Conservation (phyloP, 441 rosid species). For the Syzygium syzygioides region DNA sequence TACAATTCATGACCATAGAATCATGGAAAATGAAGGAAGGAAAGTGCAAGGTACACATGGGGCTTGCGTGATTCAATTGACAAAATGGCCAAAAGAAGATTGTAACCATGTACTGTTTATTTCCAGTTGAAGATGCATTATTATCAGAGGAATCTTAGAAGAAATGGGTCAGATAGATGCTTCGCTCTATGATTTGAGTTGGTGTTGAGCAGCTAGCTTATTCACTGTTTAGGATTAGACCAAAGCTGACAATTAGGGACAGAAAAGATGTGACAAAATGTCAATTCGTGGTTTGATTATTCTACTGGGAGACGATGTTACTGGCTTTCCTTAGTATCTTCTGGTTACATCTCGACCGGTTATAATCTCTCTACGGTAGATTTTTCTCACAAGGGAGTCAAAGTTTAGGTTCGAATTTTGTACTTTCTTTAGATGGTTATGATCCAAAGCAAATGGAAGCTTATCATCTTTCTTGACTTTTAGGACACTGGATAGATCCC, state of each 20-base stretch:
- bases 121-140: not conserved
- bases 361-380: not conserved
- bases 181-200: not conserved
- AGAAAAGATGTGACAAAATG: not conserved
- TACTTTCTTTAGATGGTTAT: not conserved
- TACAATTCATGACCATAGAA: not conserved
- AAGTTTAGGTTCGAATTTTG: not conserved
- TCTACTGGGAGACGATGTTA: not conserved
- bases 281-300: not conserved
- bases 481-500: not conserved
- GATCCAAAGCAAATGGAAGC: not conserved
- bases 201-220: not conserved
- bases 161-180: not conserved
- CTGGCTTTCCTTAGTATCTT: not conserved
- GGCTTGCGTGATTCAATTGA: not conserved
- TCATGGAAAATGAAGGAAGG: not conserved
- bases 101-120: not conserved
- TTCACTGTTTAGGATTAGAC: not conserved
- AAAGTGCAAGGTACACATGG: too few species aligned
- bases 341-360: not conserved
- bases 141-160: not conserved
- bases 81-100: not conserved
- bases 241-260: not conserved
- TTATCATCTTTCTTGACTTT: not conserved
- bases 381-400: not conserved